Evolutionary conservation across 2,329 filamentous ascomycete species (phyloP).

Genomic region (Colletotrichum acutatum): DNA sequence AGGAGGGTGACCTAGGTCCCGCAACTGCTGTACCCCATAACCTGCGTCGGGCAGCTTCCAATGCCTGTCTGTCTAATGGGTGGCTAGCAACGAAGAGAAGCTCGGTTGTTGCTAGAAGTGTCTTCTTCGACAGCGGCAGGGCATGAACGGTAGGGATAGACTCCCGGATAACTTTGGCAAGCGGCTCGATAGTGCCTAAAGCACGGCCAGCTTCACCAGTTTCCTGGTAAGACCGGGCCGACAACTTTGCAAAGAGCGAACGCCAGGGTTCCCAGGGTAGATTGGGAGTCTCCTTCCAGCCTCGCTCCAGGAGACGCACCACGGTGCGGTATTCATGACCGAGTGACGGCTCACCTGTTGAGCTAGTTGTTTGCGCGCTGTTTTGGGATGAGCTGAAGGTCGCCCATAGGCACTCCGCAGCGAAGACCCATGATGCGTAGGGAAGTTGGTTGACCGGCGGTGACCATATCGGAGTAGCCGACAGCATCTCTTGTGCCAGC

Average conservation of each 20-base stretch:
- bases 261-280: conserved; percentile 61
- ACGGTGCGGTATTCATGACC: conserved; percentile 78
- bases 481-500: conserved; percentile 62
- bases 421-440: conserved; percentile 63
- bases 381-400: conserved; percentile 49
- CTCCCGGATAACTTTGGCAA: conserved; percentile 67
- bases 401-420: conserved; percentile 48
- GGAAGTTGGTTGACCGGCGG: conserved; percentile 55
- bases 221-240: conserved; percentile 67
- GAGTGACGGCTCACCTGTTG: conserved; percentile 57
- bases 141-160: conserved; percentile 40
- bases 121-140: conserved; percentile 39
- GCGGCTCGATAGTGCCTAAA: conserved; percentile 75
- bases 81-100: conserved; percentile 61
- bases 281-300: conserved; percentile 61
- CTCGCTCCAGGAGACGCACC: conserved; percentile 73
- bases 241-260: conserved; percentile 66
- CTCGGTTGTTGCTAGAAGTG: conserved; percentile 50
- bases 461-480: conserved; percentile 49
- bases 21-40: conserved; percentile 70
- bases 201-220: conserved; percentile 75
- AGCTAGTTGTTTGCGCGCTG: conserved; percentile 52
- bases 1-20: conserved; percentile 53
- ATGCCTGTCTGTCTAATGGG: conserved; percentile 68
- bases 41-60: conserved; percentile 73